These are phyloP conservation scores for Excoecaria agallocha DNA, from an alignment of 345 rosid genomes.

Conservation along the genomic window DNA sequence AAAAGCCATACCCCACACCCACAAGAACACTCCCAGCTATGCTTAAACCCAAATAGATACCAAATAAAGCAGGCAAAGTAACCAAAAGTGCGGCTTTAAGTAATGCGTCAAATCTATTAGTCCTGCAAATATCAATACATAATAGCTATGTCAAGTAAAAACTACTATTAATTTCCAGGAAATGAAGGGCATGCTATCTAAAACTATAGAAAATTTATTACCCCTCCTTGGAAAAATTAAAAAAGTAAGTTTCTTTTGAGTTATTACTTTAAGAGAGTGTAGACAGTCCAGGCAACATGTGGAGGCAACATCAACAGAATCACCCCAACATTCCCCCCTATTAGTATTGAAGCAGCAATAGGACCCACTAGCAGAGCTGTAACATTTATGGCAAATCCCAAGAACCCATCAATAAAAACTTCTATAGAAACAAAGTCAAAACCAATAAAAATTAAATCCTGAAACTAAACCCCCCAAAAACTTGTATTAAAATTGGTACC, in stretches of 20 bases:
- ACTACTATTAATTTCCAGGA: background rate
- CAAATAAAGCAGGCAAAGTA: slow-evolving; percentile 63
- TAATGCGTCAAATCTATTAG: slow-evolving; percentile 50
- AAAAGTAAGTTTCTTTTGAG: background rate
- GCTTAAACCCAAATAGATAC: slow-evolving; percentile 70
- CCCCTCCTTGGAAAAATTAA: background rate
- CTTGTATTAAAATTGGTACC: slow-evolving; percentile 31
- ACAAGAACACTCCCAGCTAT: slow-evolving; percentile 57
- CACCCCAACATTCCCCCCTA: slow-evolving; percentile 63
- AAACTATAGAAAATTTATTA: too few relatives aligned
- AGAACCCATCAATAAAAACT: slow-evolving; percentile 11
- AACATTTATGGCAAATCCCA: slow-evolving; percentile 13
- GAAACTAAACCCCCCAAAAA: background rate
- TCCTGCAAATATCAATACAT: slow-evolving; percentile 40
- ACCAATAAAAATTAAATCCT: background rate
- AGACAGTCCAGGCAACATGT: slow-evolving; percentile 68
- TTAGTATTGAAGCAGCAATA: slow-evolving; percentile 59
- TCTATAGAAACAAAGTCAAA: background rate
- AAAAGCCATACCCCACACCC: slow-evolving; percentile 79
- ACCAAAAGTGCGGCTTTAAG: slow-evolving; percentile 60
- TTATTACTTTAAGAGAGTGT: slow-evolving; percentile 54
- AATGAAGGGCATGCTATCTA: background rate
- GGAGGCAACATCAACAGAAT: slow-evolving; percentile 69
- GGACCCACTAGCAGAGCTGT: slow-evolving; percentile 77
- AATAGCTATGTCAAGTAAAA: background rate